Evolutionary conservation across 169 alveolate genomes (phyloP), one percentile per base, ranked within the genome.

Genomic region (Amoebophrya sp.): DNA sequence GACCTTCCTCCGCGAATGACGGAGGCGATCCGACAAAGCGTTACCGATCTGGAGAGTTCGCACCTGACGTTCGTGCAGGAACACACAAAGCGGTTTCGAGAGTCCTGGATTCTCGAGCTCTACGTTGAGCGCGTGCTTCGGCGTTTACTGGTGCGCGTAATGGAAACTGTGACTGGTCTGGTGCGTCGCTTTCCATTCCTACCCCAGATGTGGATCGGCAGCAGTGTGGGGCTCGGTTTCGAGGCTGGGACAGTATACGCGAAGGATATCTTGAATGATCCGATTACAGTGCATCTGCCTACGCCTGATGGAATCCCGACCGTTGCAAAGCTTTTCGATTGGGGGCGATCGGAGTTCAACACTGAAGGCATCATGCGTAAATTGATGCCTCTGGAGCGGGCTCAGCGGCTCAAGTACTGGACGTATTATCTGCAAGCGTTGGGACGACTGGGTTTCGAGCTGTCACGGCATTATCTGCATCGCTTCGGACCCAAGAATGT

Each of bases 81-180:
- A 36, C 39, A 65, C 36, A 36, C 10, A 65, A 65, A 1, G 83
- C 10, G 33, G 12, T 65, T 29, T 29, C 83, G 83, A 6, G 33
- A 6, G 18, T 65, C 83, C 36, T 18, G 1, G 10, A 36, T 65
- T 10, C 12, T 1, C 36, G 83, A 65, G 26, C 2, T 65, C 39
- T 65, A 65, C 26, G 83, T 65, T 29, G 83, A 65, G 83, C 83
- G 83, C 83, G 83, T 65, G 33, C 83, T 65, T 29, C 83, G 83
- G 38, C 83, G 83, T 6, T 0, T 65, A 36, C 36, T 65, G 38
- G 83, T 65, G 26, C 12, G n/a, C 3, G 33, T 26, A 36, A 26
- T 65, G 83, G 83, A 65, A 26, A 26, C 83, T 29, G 33, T 65
- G 33, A n/a, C n/a, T n/a, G 38, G 83, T 29, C 39, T 10, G 83